These are phyloP conservation scores for Ophiocordyceps camponoti-floridani DNA, from an alignment of 2,329 filamentous ascomycete species.

Conservation along the genomic window DNA sequence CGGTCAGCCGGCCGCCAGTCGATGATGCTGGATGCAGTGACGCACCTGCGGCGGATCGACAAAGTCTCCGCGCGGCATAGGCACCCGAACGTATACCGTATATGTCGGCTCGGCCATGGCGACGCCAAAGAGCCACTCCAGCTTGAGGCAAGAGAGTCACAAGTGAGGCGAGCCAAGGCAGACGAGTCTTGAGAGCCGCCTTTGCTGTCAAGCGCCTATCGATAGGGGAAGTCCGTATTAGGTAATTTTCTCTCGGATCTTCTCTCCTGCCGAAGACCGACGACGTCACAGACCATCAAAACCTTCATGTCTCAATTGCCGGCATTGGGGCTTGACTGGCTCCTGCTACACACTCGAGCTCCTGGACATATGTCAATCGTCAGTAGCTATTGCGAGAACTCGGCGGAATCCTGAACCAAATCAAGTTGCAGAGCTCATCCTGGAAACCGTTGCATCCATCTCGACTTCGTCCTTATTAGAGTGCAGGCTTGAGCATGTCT, in stretches of 20 bases:
- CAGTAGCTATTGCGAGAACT: background rate
- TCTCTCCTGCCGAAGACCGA: background rate
- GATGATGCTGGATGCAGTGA: slow-evolving; percentile 1
- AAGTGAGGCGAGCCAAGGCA: background rate
- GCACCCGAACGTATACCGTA: slow-evolving; percentile 78
- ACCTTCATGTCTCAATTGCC: background rate
- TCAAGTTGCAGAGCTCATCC: background rate
- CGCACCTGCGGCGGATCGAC: slow-evolving; percentile 73
- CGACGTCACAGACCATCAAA: background rate
- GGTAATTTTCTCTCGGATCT: background rate
- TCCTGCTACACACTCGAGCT: background rate
- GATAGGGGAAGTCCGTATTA: background rate
- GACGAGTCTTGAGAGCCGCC: background rate
- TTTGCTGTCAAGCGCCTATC: background rate
- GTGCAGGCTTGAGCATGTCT: background rate
- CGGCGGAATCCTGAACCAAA: background rate
- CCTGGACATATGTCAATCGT: background rate
- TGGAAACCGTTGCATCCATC: background rate
- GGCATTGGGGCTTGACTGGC: background rate
- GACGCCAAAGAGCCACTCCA: background rate
- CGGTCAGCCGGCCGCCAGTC: background rate
- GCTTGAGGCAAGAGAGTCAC: background rate
- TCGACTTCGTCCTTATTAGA: background rate
- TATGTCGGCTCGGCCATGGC: slow-evolving; percentile 36
- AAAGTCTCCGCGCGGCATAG: slow-evolving; percentile 74